A percentile compares a stretch with the other conserved stretches of the same genome.
Conservation (phyloP, 2,329 filamentous ascomycete genomes). For the Fusarium sublunatum region DNA sequence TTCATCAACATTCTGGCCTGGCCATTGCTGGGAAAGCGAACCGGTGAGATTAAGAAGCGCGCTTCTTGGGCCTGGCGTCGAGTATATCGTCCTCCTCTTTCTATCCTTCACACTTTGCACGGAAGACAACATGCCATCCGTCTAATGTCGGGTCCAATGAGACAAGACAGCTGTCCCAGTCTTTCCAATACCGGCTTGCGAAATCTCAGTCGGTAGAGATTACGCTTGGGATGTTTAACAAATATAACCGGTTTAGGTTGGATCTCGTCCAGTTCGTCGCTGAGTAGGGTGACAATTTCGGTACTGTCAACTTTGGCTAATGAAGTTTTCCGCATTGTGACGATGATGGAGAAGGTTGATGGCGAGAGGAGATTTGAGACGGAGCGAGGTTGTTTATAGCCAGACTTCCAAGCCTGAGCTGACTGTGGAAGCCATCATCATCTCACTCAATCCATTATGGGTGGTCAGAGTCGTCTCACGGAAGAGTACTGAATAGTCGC, state of each 20-base stretch:
- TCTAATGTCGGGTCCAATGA: slow-evolving; percentile 68
- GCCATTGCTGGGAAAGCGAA: too few relatives aligned
- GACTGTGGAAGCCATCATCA: neutral
- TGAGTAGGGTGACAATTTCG: slow-evolving; percentile 62
- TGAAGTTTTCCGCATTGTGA: slow-evolving; percentile 3
- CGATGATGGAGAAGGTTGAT: neutral
- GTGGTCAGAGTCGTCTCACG: slow-evolving; percentile 6
- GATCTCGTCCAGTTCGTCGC: slow-evolving; percentile 66
- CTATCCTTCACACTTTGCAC: slow-evolving; percentile 59
- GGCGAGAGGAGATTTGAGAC: neutral
- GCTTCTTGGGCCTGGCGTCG: too few relatives aligned
- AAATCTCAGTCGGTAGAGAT: slow-evolving; percentile 54
- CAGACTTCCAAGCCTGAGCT: neutral
- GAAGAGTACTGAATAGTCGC: neutral
- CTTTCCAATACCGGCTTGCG: neutral
- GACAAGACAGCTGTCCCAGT: slow-evolving; percentile 62
- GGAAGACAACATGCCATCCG: slow-evolving; percentile 62
- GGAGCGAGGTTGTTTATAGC: slow-evolving; percentile 5
- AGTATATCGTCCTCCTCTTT: slow-evolving; percentile 46
- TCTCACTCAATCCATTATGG: neutral
- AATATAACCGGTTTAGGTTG: slow-evolving; percentile 58
- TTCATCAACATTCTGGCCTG: too few relatives aligned
- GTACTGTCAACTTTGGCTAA: slow-evolving; percentile 47
- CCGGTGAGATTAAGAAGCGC: too few relatives aligned
- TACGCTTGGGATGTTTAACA: slow-evolving; percentile 58